Evolutionary conservation across 768 basidiomycete genomes (phyloP).

Genomic region (Tricholoma flavovirens): DNA sequence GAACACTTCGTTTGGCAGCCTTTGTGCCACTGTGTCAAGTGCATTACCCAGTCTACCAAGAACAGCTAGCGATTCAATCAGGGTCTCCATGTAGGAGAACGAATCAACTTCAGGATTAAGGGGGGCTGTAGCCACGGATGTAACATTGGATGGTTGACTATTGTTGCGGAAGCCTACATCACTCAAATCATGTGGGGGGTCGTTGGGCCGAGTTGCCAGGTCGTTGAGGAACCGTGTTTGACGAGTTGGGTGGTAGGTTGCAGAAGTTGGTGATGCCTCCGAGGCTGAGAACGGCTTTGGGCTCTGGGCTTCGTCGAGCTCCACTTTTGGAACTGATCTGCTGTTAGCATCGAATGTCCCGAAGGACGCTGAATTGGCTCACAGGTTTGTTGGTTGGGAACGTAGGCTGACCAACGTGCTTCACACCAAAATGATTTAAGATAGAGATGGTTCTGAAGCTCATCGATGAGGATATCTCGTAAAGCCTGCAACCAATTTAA

Average conservation of each 20-base stretch:
- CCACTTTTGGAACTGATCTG: conserved; percentile 55
- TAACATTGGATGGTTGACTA: conserved; percentile 10
- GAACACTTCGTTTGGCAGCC: conserved; percentile 80
- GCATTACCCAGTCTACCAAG: conserved; percentile 83
- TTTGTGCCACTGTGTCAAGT: conserved; percentile 78
- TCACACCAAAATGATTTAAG: conserved; percentile 97
- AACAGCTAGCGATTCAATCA: conserved; percentile 89
- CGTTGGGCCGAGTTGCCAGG: conserved; percentile 68
- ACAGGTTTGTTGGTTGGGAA: conserved; percentile 74
- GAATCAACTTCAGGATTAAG: conserved; percentile 88
- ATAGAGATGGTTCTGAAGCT: conserved; percentile 95
- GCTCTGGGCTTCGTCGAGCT: conserved; percentile 51
- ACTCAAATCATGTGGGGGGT: conserved; percentile 64
- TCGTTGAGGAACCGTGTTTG: conserved; percentile 60
- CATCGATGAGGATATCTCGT: conserved; percentile 89
- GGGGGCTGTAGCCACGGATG: conserved; percentile 16
- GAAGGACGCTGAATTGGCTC: conserved; percentile 21
- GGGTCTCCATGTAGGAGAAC: conserved; percentile 87
- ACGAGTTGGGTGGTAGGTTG: conserved; percentile 38
- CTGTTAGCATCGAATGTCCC: neutral
- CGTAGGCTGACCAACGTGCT: conserved; percentile 82
- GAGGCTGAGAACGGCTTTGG: conserved; percentile 21
- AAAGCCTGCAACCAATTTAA: conserved; percentile 52
- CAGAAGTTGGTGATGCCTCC: conserved; percentile 34
- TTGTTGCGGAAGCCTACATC: conserved; percentile 29